Evolutionary conservation across 2,329 filamentous ascomycete genomes (phyloP).

Genomic region (Sporothrix curviconia): DNA sequence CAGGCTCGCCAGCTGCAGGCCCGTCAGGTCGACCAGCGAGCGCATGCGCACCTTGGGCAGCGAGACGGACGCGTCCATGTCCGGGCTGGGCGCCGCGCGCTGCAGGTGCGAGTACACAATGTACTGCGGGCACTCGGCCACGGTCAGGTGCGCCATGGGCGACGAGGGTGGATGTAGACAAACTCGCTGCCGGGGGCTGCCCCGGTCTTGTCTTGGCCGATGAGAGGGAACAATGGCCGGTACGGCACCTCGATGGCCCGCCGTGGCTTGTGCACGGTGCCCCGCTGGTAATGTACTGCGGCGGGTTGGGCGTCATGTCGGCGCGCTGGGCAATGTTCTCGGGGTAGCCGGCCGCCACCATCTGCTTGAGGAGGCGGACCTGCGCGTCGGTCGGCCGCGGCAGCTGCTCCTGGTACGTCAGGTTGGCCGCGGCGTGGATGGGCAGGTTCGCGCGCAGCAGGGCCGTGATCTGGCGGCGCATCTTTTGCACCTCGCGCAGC

Average conservation of each 20-base stretch:
- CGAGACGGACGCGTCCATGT: constrained; percentile 22
- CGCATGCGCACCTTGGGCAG: constrained; percentile 79
- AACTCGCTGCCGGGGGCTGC: constrained; percentile 48
- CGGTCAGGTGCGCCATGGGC: constrained; percentile 62
- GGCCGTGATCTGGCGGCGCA: constrained; percentile 74
- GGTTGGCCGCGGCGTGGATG: constrained; percentile 55
- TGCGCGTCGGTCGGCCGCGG: constrained; percentile 58
- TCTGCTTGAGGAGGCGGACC: constrained; percentile 77
- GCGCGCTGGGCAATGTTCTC: constrained; percentile 91
- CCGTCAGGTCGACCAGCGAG: constrained; percentile 72
- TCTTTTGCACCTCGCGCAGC: constrained; percentile 76
- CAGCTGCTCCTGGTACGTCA: constrained; percentile 49
- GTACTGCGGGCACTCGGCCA: constrained; percentile 74
- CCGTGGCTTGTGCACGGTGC: constrained; percentile 49
- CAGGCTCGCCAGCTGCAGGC: constrained; percentile 66
- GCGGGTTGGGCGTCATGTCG: constrained; percentile 71
- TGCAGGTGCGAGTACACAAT: constrained; percentile 85
- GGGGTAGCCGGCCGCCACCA: constrained; percentile 85
- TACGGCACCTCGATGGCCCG: constrained; percentile 93
- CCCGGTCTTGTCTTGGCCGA: constrained; percentile 32
- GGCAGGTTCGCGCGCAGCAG: constrained; percentile 72
- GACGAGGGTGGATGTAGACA: constrained; percentile 88
- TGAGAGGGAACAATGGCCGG: constrained; percentile 69
- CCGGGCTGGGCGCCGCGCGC: constrained; percentile 39
- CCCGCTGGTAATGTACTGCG: constrained; percentile 46